Evolutionary conservation across 176 grass and related monocot species (phyloP), one percentile per base, ranked within the genome.

Genomic region (Bromus sterilis): DNA sequence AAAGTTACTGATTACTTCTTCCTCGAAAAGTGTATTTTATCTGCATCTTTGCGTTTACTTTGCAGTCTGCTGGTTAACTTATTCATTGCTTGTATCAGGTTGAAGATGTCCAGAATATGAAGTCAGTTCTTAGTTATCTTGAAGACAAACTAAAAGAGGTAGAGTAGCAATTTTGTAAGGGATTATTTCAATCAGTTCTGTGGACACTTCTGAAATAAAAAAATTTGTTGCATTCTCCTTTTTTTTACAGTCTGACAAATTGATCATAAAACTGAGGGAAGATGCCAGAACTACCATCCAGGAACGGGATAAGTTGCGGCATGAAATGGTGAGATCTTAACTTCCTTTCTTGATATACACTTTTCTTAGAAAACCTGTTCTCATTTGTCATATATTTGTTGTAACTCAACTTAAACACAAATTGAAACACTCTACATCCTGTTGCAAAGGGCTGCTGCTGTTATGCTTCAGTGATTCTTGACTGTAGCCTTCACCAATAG

Each of bases 71-170:
- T 65, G 15, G 6, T 59, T 75, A 75, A 86, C 56, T 82, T 26
- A 51, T 69, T 83, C 56, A 25, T 71, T 58, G 79, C 57, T 55
- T 14, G 11, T 75, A 87, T 55, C 87, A 98, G 95, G 86, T 89
- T 18, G 86, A 91, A 78, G 90, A 94, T 87, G 75, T 89, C 78
- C 71, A 86, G 34, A 86, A 87, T 88, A 72, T 98, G 77, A 81
- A 80, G 77, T 87, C 61, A 41, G 86, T 91, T 68, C 78, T 94
- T 42, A 81, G 82, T 76, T 80, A 66, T 88, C 88, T 98, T 79
- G 86, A 89, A 93, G 77, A 36, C 15, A 94, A 98, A 86, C 87
- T 98, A 86, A 71, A 86, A 66, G 90, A 91, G 87, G 94, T 94
- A 66, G 74, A n/a, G n/a, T n/a, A n/a, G n/a, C 80, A 74, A 65